Evolutionary conservation across 352 stramenopile species (phyloP), one percentile per base, ranked within the genome.

Genomic region (Aphanomyces cochlioides): DNA sequence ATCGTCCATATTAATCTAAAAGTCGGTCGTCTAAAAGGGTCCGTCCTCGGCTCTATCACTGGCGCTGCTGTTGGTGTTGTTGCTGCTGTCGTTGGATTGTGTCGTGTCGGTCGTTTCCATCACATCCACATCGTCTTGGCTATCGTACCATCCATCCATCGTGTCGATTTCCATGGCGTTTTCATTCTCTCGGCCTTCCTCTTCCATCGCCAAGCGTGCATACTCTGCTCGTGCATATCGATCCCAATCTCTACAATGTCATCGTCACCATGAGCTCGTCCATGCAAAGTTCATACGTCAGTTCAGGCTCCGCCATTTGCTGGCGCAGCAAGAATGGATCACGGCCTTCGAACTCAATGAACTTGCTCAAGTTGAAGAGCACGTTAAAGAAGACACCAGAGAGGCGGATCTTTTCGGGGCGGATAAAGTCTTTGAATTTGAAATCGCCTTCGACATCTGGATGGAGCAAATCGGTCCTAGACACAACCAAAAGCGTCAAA

Each of bases 361-460:
- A 99, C 77, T 99, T 99, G 90, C 97, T 98, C 45, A 99, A 81
- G 79, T 99, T 99, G 85, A 99, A 99, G 28, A 99, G 83, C 40
- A 98, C 96, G 81, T 99, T 98, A 81, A 99, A 99, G 56, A 99
- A 93, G 34, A 98, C 96, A 21, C 97, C 97, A 0, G 93, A 95
- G 21, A 99, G 77, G 41, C 87, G 86, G 60, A 95, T 93, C 75
- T 93, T 93, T 77, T 95, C 87, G 15, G 84, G 77, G n/a, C 85
- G 85, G 47, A 88, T 82, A 41, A 95, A 90, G 43, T 95, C 87
- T 21, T 78, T 77, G 68, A 88, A 82, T 47, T 82, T 84, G 58
- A 95, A 95, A 66, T 92, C 85, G 67, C 87, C 87, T 56, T 95
- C 87, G 17, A 80, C 74, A 3, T 76, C 78, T 6, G 87, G 87